Base-by-base conservation (phyloP, 2,329 filamentous ascomycete genomes). In the Fusarium floridanum region DNA sequence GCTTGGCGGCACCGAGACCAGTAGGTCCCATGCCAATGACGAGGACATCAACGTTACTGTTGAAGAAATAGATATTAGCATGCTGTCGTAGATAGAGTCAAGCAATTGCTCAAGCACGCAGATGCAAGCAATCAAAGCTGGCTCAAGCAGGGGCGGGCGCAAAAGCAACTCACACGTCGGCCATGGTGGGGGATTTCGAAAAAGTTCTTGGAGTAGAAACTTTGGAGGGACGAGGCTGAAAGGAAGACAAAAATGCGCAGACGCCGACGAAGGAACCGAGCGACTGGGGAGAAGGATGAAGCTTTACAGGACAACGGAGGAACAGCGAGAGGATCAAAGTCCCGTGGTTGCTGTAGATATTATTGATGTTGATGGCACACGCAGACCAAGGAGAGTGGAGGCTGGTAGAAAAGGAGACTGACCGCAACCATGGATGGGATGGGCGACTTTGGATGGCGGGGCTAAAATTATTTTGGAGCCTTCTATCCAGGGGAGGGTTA, bases 21-120 rank as follows among this genome's bases (percentile, higher is more conserved):
- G 97, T 98, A 80, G 97, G 97, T 83, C 97, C 97, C 86, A 96
- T 96, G 83, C 97, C 97, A 88, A 98, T 98, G 85, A 99, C 92
- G 83, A 99, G 94, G 79, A 99, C 93, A 86, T 99, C 97, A 84
- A 98, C 95, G 82, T 95, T 92, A 85, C 95, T 97, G 84, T 16
- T 68, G 59, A 53, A 55, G 53, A 24, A 17, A 17, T 5, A 29
- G 39, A 64, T 36, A 69, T 80, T 67, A 79, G 78, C 41, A 71
- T 70, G 37, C 6, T 6, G n/a, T 65, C 37, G 9, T 27, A 17
- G 59, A 50, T 39, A 24, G 36, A n/a, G 12, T 17, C 36, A 57
- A 43, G 17, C 36, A 64, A 66, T 50, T 22, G 63, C 32, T 60
- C 37, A 17, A 57, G 41, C 53, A 61, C 37, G n/a, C 41, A 64